Percentiles rank a stretch among this genome's conserved stretches.
Conservation (phyloP, 2,329 filamentous ascomycete species). For the Neodidymelliopsis sp. region DNA sequence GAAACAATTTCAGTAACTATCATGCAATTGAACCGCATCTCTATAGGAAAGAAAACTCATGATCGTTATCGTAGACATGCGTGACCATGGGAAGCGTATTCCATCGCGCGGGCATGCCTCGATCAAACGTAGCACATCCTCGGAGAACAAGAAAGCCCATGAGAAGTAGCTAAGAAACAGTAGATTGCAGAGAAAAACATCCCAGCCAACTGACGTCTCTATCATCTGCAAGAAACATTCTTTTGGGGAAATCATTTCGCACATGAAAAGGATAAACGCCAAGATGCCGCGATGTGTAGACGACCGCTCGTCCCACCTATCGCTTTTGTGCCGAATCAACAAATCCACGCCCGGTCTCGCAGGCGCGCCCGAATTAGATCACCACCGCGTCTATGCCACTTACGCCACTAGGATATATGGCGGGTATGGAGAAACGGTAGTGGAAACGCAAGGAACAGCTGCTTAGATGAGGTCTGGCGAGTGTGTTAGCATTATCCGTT, state of each 20-base stretch:
- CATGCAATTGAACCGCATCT: slow-evolving; percentile 48
- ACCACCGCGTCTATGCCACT: slow-evolving; percentile 36
- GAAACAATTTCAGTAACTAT: slow-evolving; percentile 28
- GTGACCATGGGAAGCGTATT: slow-evolving; percentile 43
- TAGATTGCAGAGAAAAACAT: slow-evolving; percentile 40
- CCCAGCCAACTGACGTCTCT: slow-evolving; percentile 45
- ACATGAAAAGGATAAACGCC: slow-evolving; percentile 52
- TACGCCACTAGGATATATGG: slow-evolving; percentile 34
- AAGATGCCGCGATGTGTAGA: slow-evolving; percentile 49
- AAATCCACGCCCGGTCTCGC: slow-evolving; percentile 40
- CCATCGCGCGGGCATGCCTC: slow-evolving; percentile 42
- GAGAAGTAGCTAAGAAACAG: slow-evolving; percentile 44
- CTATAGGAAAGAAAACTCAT: slow-evolving; percentile 51
- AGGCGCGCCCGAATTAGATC: slow-evolving; percentile 44
- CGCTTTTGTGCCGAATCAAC: slow-evolving; percentile 47
- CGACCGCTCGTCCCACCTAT: slow-evolving; percentile 42
- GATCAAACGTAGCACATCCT: slow-evolving; percentile 47
- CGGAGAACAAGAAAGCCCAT: slow-evolving; percentile 38
- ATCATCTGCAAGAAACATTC: slow-evolving; percentile 45
- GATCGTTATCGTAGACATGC: slow-evolving; percentile 48
- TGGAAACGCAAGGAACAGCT: slow-evolving; percentile 35
- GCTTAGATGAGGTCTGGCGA: slow-evolving; percentile 50
- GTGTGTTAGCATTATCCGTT: slow-evolving; percentile 19
- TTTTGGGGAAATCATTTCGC: slow-evolving; percentile 50
- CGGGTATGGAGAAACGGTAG: slow-evolving; percentile 35